Evolutionary conservation across 1,284 basidiomycete genomes (phyloP), one percentile per base, ranked within the genome.

Genomic region (Apiotrichum siamense): DNA sequence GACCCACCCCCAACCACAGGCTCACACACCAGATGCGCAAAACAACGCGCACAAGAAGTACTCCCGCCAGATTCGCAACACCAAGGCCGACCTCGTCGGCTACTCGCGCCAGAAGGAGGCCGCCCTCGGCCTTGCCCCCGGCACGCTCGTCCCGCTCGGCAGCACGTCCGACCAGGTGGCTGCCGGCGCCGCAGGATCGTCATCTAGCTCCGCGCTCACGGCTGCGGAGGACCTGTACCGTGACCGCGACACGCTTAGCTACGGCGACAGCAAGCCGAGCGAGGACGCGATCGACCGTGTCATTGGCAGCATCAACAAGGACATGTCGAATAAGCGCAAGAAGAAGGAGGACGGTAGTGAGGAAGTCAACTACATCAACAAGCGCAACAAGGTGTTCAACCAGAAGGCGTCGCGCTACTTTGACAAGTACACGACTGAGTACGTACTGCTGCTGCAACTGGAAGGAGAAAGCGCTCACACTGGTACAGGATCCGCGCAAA

Each of bases 341-440:
- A 63, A 92, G 59, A 88, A 90, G 73, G 81, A 91, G 53, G 78
- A 79, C 68, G 92, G 94, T 75, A 91, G 97, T 65, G 85, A 87
- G 49, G 91, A 97, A 61, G 88, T 98, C 73, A 97, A 91, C 13
- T 98, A 98, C 70, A 98, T 98, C 83, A 99, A 99, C 79, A 90
- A 97, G 72, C 85, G 86, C 72, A 99, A 99, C 77, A 85, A 89
- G 65, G 89, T 94, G 47, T 98, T 97, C 81, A 98, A 97, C 83
- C 93, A 93, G 77, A 98, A 97, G 85, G 87, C 86, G 91, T 86
- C 88, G 20, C 82, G 94, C 55, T 98, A 92, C 77, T 98, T 92
- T 78, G 90, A 97, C 81, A 92, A 94, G 69, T 94, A 97, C 69
- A 98, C 94, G 2, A 77, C 87, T 49, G 94, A 97, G 71, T 74